Evolutionary conservation across 148 eudicot genomes (phyloP).

Genomic region (Cornus suecica): DNA sequence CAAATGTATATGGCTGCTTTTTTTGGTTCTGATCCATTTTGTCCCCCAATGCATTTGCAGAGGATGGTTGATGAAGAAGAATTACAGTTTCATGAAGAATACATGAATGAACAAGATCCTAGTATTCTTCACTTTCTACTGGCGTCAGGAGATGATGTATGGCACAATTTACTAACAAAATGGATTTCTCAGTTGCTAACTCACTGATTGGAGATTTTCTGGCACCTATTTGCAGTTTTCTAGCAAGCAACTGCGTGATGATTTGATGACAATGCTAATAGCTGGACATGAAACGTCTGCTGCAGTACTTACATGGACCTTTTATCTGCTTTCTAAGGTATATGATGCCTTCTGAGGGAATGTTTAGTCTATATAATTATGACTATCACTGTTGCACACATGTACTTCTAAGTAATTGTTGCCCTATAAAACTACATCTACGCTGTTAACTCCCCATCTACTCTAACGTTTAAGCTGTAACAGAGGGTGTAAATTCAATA

Average conservation of each 20-base stretch:
- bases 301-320: slow-evolving; percentile 97
- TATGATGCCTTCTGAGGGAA: background rate
- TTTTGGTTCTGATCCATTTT: background rate
- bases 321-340: slow-evolving; percentile 92
- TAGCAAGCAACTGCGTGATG: slow-evolving; percentile 99
- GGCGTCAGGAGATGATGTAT: slow-evolving; percentile 98
- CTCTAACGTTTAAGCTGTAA: no score
- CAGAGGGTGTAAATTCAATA: no score
- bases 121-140: slow-evolving; percentile 96
- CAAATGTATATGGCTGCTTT: slow-evolving; percentile 4
- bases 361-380: background rate
- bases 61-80: slow-evolving; percentile 96
- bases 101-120: slow-evolving; percentile 96
- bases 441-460: no score
- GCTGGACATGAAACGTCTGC: slow-evolving; percentile 99
- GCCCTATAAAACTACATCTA: no score
- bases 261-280: slow-evolving; percentile 93
- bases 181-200: slow-evolving; percentile 9
- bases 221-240: slow-evolving; percentile 56
- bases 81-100: slow-evolving; percentile 90
- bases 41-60: slow-evolving; percentile 40
- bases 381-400: no score
- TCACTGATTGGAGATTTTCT: slow-evolving; percentile 15
- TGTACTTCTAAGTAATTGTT: no score
- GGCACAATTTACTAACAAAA: slow-evolving; percentile 1